Evolutionary conservation across 257 asterid species (phyloP).

Genomic region (Jacaranda copaia): DNA sequence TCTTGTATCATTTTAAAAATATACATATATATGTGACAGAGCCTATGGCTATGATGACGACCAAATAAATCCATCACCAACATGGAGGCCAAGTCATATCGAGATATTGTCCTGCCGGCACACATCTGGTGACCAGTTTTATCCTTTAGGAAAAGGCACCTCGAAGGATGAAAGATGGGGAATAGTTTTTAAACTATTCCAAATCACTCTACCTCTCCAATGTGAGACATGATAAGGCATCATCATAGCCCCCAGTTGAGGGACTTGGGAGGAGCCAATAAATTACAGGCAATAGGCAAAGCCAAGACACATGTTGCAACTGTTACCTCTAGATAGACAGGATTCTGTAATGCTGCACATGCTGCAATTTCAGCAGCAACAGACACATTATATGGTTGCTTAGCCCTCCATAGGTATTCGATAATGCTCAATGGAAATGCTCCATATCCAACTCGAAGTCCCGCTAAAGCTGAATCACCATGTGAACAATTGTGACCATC

Average conservation of each 20-base stretch:
- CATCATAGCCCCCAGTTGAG: no score
- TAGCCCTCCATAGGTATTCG: constrained; percentile 94
- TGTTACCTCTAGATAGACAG: constrained; percentile 82
- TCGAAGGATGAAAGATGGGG: no score
- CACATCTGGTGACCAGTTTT: no score
- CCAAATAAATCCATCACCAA: no score
- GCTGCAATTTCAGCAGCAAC: constrained; percentile 99
- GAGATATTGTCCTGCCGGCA: no score
- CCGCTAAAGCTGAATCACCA: constrained; percentile 83
- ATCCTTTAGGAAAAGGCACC: no score
- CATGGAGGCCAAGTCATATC: no score
- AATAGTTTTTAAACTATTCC: no score
- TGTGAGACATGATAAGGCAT: no score
- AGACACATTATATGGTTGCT: constrained; percentile 97
- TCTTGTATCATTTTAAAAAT: not conserved
- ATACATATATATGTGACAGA: not conserved
- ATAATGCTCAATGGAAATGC: constrained; percentile 93
- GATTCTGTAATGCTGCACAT: constrained; percentile 88
- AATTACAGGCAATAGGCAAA: not conserved
- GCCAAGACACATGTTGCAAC: constrained; percentile 8
- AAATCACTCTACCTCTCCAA: no score
- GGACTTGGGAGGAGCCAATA: not conserved
- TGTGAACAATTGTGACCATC: constrained; percentile 10
- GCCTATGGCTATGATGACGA: not conserved
- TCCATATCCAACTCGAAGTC: constrained; percentile 95